phyloP scores from a whole-genome alignment of 768 basidiomycete species.

The Mrakia gelida region DNA sequence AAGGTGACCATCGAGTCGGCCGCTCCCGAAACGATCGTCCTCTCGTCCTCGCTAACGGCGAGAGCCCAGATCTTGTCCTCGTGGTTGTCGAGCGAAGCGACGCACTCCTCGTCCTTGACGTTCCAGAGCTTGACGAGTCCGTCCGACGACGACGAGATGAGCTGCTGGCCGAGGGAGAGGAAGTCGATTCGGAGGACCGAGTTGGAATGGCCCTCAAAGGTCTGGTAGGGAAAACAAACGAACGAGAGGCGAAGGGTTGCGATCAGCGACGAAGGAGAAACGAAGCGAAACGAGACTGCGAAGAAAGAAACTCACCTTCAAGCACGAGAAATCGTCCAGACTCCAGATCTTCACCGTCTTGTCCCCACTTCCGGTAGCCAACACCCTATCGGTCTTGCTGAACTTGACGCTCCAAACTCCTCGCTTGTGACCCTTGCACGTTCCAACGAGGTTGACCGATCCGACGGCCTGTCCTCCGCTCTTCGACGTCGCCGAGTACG shows the following conservation, averaged over 20 bases:
- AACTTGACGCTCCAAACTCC: constrained; percentile 95
- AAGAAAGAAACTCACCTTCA: constrained; percentile 50
- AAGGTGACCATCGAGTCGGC: constrained; percentile 95
- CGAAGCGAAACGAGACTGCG: not conserved
- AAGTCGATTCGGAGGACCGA: constrained; percentile 93
- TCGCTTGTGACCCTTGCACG: constrained; percentile 91
- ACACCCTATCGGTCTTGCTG: constrained; percentile 68
- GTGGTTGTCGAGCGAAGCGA: constrained; percentile 88
- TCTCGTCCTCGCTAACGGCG: constrained; percentile 72
- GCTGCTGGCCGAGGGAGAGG: constrained; percentile 71
- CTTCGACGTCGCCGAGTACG: constrained; percentile 48
- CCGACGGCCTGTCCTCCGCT: constrained; percentile 53
- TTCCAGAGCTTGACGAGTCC: constrained; percentile 96
- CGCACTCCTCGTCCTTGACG: constrained; percentile 78
- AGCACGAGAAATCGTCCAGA: constrained; percentile 84
- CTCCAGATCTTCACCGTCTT: constrained; percentile 92
- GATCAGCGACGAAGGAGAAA: not conserved
- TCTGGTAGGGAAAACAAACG: constrained; percentile 48
- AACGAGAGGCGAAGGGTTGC: not conserved
- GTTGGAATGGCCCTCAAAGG: constrained; percentile 97
- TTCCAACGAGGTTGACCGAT: constrained; percentile 70
- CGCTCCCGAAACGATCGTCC: constrained; percentile 82
- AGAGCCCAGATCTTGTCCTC: constrained; percentile 99
- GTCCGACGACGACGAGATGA: constrained; percentile 87
- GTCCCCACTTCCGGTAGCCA: constrained; percentile 94